A percentile compares a stretch with the other conserved stretches of the same genome.
These are phyloP conservation scores for Termitomyces titanicus DNA, from an alignment of 768 basidiomycete genomes.

Conservation along the genomic window DNA sequence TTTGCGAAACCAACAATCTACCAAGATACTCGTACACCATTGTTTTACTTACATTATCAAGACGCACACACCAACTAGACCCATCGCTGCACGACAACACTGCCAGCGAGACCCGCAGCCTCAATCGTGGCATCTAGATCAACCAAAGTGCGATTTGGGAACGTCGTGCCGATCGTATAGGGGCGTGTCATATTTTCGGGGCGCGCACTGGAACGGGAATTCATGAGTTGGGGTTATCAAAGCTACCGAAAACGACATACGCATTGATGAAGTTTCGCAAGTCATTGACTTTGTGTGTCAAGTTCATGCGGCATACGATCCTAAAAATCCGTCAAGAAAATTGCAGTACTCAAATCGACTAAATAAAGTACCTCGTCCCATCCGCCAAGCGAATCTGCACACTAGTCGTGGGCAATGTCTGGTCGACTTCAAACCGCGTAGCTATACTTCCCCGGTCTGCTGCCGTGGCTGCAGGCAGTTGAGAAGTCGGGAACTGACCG, in stretches of 20 bases:
- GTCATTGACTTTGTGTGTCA: constrained; percentile 85
- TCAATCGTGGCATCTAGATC: constrained; percentile 65
- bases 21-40: constrained; percentile 7
- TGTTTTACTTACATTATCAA: neutral
- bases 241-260: constrained; percentile 43
- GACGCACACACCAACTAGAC: constrained; percentile 28
- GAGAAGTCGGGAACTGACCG: constrained; percentile 50
- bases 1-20: neutral
- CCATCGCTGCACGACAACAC: constrained; percentile 85
- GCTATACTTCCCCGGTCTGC: constrained; percentile 29
- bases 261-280: constrained; percentile 86
- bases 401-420: constrained; percentile 76
- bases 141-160: constrained; percentile 75
- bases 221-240: neutral
- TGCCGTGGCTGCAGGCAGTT: constrained; percentile 18
- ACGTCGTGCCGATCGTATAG: constrained; percentile 85
- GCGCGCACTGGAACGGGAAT: constrained; percentile 46
- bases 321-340: constrained; percentile 30
- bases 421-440: constrained; percentile 79
- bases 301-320: constrained; percentile 83
- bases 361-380: constrained; percentile 64
- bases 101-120: constrained; percentile 70
- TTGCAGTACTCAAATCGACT: neutral
- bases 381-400: constrained; percentile 90
- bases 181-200: constrained; percentile 58